Base-by-base conservation (phyloP, 106 monocot species). In the Amphibolis antarctica region DNA sequence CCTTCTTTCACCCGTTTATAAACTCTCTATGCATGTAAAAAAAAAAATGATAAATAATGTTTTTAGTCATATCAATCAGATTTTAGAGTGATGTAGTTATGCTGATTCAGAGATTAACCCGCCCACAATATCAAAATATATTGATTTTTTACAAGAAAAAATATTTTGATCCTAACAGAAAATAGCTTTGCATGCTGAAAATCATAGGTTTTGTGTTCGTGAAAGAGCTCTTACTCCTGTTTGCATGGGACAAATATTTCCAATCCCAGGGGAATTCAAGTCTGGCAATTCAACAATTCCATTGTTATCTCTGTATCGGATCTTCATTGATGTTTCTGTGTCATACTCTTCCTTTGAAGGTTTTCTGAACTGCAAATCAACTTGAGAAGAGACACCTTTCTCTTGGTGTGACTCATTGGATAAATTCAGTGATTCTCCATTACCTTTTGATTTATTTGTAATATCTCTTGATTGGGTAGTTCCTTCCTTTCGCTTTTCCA, bases 351-450 rank as follows among this genome's bases (percentile, higher is more conserved):
- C 75, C 62, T 78, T 80, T n/a, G 60, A 57, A 28, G 54, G 30
- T 59, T 71, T 84, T 36, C 36, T 82, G 24, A 65, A 46, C n/a
- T 75, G 82, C 67, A 69, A 71, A 50, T 88, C 88, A 59, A 71
- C 65, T 69, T 80, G 78, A 53, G 43, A 63, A 61, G 72, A 62
- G 68, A 64, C 71, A 64, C 36, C 68, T 74, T 76, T 88, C 3
- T 82, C 80, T 22, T 68, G 66, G 63, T 69, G 65, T 55, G 44
- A 50, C 52, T 78, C 66, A 67, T 86, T 61, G 7, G 42, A 53
- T 50, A 67, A n/a, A 69, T 80, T 72, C 59, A 54, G 68, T 45
- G 75, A 36, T 70, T 85, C 75, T 62, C 59, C 46, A 15, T n/a
- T 55, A 9, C 44, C 51, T 71, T 68, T 85, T 54, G 67, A 68